Evolutionary conservation across 177 flowering plant species (phyloP).

Genomic region (Vitis hybrid): DNA sequence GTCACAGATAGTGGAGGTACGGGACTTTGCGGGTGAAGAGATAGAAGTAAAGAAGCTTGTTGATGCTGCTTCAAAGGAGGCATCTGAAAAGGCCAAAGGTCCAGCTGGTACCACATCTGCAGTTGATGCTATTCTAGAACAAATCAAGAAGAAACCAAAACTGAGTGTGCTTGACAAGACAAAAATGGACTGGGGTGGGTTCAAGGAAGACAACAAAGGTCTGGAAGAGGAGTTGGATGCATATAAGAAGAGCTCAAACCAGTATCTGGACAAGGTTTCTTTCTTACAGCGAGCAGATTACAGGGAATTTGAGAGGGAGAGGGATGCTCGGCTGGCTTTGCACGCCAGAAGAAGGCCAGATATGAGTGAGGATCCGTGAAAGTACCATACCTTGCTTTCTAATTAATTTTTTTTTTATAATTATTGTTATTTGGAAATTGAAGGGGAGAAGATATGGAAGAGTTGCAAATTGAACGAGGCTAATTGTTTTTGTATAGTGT

Average conservation of each 20-base stretch:
- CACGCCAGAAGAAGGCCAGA: conserved; percentile 75
- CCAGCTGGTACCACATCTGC: conserved; percentile 56
- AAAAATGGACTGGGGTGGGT: conserved; percentile 97
- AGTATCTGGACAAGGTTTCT: conserved; percentile 76
- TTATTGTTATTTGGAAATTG: too few species aligned
- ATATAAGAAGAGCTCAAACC: conserved; percentile 95
- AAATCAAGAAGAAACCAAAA: conserved; percentile 92
- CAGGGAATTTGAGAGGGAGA: conserved; percentile 87
- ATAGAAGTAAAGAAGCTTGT: conserved; percentile 77
- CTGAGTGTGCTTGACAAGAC: conserved; percentile 97
- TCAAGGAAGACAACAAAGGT: conserved; percentile 78
- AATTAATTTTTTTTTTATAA: neutral
- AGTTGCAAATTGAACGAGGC: too few species aligned
- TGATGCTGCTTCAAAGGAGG: conserved; percentile 79
- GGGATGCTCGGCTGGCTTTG: conserved; percentile 80
- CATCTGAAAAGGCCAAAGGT: conserved; percentile 63
- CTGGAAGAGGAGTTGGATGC: conserved; percentile 94
- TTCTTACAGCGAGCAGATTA: conserved; percentile 88
- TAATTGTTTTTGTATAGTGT: too few species aligned
- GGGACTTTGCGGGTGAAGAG: conserved; percentile 91
- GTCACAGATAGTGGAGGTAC: conserved; percentile 70
- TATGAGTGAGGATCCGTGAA: conserved; percentile 60
- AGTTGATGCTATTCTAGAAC: conserved; percentile 91
- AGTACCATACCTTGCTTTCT: neutral
- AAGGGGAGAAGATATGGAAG: too few species aligned